These are phyloP conservation scores for Yarrowia galli DNA, from an alignment of 1,139 yeast genomes.

Conservation along the genomic window DNA sequence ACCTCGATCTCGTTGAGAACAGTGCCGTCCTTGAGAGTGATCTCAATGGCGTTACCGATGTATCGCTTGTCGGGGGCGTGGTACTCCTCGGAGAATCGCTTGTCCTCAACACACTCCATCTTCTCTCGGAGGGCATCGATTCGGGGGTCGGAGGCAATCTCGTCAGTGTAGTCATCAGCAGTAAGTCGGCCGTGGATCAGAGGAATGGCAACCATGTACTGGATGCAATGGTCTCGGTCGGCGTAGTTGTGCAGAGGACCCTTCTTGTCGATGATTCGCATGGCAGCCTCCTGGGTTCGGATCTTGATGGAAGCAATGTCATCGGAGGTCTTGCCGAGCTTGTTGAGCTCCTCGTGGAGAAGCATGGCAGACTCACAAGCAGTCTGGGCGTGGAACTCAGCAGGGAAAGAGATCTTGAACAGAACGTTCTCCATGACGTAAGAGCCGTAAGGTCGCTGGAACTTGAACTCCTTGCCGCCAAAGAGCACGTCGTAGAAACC, in stretches of 20 bases:
- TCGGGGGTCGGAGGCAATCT: slow-evolving; percentile 59
- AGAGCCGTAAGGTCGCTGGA: slow-evolving; percentile 62
- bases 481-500: slow-evolving; percentile 67
- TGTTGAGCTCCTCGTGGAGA: slow-evolving; percentile 53
- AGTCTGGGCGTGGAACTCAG: slow-evolving; percentile 72
- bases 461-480: slow-evolving; percentile 60
- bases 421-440: slow-evolving; percentile 70
- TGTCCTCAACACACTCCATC: slow-evolving; percentile 62
- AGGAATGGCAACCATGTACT: slow-evolving; percentile 67
- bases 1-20: slow-evolving; percentile 60
- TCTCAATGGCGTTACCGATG: slow-evolving; percentile 61
- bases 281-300: slow-evolving; percentile 66
- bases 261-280: slow-evolving; percentile 63
- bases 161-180: slow-evolving; percentile 64
- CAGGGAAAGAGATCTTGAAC: slow-evolving; percentile 69
- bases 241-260: slow-evolving; percentile 69
- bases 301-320: slow-evolving; percentile 60
- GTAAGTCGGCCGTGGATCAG: slow-evolving; percentile 61
- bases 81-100: slow-evolving; percentile 59
- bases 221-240: slow-evolving; percentile 68
- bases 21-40: slow-evolving; percentile 63
- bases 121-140: slow-evolving; percentile 61
- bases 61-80: slow-evolving; percentile 64
- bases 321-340: slow-evolving; percentile 55
- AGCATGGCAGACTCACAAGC: slow-evolving; percentile 66